A percentile compares a stretch with the other conserved stretches of the same genome.
Conservation (phyloP, 352 stramenopile genomes). For the Phytophthora kernoviae region DNA sequence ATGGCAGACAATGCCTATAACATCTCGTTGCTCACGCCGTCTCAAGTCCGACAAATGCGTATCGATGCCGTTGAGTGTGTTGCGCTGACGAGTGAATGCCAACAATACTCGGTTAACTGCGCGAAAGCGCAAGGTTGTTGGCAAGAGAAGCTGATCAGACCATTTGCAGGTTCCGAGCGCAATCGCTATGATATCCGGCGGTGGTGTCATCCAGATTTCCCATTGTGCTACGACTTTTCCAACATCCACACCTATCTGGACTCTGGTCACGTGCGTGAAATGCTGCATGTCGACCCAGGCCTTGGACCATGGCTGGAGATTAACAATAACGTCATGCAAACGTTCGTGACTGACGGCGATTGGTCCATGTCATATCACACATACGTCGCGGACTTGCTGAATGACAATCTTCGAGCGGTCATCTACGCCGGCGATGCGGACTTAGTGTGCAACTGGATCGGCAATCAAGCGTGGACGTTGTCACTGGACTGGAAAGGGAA, state of each 20-base stretch:
- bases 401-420: constrained; percentile 73
- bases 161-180: constrained; percentile 36
- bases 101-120: constrained; percentile 26
- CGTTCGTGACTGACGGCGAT: constrained; percentile 83
- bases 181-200: constrained; percentile 62
- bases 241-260: constrained; percentile 68
- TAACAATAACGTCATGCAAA: constrained; percentile 88
- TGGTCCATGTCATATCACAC: constrained; percentile 93
- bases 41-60: constrained; percentile 33
- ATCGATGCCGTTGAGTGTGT: constrained; percentile 42
- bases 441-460: constrained; percentile 97
- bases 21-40: constrained; percentile 32
- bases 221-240: background rate
- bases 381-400: constrained; percentile 85
- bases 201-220: constrained; percentile 24
- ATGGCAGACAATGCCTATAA: constrained; percentile 66
- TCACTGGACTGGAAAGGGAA: constrained; percentile 90
- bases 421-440: constrained; percentile 96
- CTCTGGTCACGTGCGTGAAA: constrained; percentile 29
- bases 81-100: constrained; percentile 35
- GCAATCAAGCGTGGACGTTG: constrained; percentile 92
- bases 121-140: constrained; percentile 45
- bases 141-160: constrained; percentile 42
- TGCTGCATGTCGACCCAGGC: constrained; percentile 37
- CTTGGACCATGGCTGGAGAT: constrained; percentile 75